These are phyloP conservation scores for Cicer arietinum DNA, from an alignment of 306 rosid genomes.

Conservation along the genomic window DNA sequence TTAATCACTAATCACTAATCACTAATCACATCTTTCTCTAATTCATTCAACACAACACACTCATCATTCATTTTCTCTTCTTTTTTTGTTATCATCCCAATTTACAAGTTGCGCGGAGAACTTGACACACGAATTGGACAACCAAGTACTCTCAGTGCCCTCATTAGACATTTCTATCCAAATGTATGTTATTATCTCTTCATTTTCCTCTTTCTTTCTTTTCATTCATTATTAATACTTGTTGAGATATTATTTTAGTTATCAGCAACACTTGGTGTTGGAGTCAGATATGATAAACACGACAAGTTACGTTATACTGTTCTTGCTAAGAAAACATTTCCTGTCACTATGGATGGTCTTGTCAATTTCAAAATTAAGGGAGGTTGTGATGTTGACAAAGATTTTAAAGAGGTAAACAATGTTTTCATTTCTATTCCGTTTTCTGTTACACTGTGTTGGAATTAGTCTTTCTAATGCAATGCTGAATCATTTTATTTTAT, in stretches of 20 bases:
- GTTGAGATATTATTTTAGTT: slow-evolving; percentile 53
- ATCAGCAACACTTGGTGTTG: slow-evolving; percentile 77
- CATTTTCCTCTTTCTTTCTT: neutral
- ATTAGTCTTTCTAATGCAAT: neutral
- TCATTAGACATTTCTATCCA: slow-evolving; percentile 68
- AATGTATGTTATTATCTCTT: slow-evolving; percentile 58
- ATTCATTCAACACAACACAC: neutral
- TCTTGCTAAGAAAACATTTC: slow-evolving; percentile 76
- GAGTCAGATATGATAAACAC: slow-evolving; percentile 62
- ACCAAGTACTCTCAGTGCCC: slow-evolving; percentile 58
- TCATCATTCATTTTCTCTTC: neutral
- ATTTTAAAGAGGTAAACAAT: slow-evolving; percentile 59
- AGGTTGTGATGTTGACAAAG: slow-evolving; percentile 63
- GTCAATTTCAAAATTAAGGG: slow-evolving; percentile 78
- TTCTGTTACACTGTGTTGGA: neutral
- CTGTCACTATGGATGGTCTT: slow-evolving; percentile 58
- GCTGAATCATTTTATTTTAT: neutral
- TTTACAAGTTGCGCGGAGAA: slow-evolving; percentile 77
- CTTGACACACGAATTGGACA: slow-evolving; percentile 77
- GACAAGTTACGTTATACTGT: slow-evolving; percentile 63
- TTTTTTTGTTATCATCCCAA: no score
- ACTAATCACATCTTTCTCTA: neutral
- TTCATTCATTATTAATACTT: neutral
- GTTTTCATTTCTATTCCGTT: neutral
- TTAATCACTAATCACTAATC: no score